Evolutionary conservation across 352 stramenopile genomes (phyloP).

Genomic region (Phytophthora hybrid): DNA sequence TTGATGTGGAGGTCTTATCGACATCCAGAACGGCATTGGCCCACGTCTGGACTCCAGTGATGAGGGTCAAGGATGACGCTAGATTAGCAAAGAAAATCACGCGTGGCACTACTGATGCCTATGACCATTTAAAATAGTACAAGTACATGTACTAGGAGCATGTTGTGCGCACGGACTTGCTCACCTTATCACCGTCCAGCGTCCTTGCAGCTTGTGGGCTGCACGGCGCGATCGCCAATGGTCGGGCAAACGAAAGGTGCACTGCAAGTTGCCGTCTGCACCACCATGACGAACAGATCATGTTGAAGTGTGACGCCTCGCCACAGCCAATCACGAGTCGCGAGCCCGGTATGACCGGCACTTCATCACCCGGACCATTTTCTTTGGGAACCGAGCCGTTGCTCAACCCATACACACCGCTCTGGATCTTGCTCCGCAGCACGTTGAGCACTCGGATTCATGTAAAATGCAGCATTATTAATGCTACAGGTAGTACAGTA

Average conservation of each 20-base stretch:
- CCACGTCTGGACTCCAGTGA: too few species aligned
- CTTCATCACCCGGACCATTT: neutral
- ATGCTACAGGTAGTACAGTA: neutral
- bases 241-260: neutral
- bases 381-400: neutral
- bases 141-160: too few species aligned
- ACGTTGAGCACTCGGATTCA: too few species aligned
- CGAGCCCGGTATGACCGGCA: constrained; percentile 9
- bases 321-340: constrained; percentile 25
- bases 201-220: neutral
- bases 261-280: neutral
- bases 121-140: too few species aligned
- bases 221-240: neutral
- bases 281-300: constrained; percentile 7
- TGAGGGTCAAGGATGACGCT: neutral
- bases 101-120: too few species aligned
- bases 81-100: neutral
- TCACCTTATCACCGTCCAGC: too few species aligned
- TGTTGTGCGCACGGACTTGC: too few species aligned
- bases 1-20: neutral
- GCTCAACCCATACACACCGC: neutral
- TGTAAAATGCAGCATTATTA: too few species aligned
- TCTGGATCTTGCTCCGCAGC: too few species aligned
- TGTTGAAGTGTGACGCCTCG: constrained; percentile 28
- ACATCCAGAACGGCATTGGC: neutral